phyloP scores from a whole-genome alignment of 2,329 filamentous ascomycete genomes.

The Exserohilum turcica region DNA sequence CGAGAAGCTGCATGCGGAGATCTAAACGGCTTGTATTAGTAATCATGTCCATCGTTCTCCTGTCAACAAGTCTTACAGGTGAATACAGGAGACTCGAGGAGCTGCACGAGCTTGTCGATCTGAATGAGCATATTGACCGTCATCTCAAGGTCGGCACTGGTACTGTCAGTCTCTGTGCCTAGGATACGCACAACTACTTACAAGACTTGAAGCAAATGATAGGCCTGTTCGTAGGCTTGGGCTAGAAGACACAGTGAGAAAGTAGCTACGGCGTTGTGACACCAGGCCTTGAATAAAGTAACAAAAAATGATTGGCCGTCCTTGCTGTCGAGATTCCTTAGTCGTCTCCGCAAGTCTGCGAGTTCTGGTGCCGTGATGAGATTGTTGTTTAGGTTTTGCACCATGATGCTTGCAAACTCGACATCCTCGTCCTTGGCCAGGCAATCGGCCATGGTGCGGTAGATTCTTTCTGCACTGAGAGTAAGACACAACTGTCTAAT shows the following conservation, averaged over 20 bases:
- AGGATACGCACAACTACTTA: conserved; percentile 51
- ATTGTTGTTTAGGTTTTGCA: conserved; percentile 98
- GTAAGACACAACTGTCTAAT: conserved; percentile 94
- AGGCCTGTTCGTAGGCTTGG: conserved; percentile 97
- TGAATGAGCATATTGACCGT: conserved; percentile 98
- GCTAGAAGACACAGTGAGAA: conserved; percentile 95
- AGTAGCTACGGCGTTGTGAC: conserved; percentile 95
- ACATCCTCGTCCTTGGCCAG: conserved; percentile 98
- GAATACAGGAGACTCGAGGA: conserved; percentile 96
- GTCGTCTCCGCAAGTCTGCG: conserved; percentile 83
- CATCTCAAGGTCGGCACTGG: conserved; percentile 93
- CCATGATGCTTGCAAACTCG: conserved; percentile 99
- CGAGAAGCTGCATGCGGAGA: conserved; percentile 88
- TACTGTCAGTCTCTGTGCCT: conserved; percentile 27
- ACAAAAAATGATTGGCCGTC: conserved; percentile 97
- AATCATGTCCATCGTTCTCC: conserved; percentile 16
- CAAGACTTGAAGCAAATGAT: conserved; percentile 95
- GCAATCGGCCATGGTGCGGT: conserved; percentile 92
- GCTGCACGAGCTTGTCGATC: conserved; percentile 96
- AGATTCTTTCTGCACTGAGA: conserved; percentile 91
- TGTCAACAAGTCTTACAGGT: conserved; percentile 69
- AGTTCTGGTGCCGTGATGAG: conserved; percentile 96
- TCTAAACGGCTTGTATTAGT: conserved; percentile 59
- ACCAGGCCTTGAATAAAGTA: conserved; percentile 93
- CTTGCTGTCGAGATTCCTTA: conserved; percentile 89